Evolutionary conservation across 2,329 filamentous ascomycete species (phyloP), one percentile per base, ranked within the genome.

Genomic region (Ceratocystis variospora): DNA sequence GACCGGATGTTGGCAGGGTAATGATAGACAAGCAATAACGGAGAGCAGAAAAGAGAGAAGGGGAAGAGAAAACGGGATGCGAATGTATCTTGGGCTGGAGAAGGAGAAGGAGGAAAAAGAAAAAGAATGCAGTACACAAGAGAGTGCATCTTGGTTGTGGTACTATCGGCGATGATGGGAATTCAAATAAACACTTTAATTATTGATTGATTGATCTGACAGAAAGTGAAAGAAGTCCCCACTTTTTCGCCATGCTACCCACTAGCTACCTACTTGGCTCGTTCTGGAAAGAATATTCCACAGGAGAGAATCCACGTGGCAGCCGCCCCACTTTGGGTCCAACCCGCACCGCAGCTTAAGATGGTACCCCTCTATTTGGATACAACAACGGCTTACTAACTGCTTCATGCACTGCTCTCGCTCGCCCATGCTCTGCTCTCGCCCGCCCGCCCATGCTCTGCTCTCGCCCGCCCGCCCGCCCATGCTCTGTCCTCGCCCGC

Each of bases 221-320:
- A 33, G 31, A 41, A 41, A 12, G 59, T 62, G 31, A 33, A 62
- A 41, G 31, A n/a, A 28, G 59, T 19, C 41, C 6, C 28, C 61
- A 62, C 59, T 33, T 19, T n/a, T n/a, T 37, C 33, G 12, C 33
- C 59, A 45, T 37, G 12, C 33, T 37, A 19, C 62, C 62, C 45
- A 63, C 62, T 63, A 64, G 53, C 41, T 55, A 6, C 31, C 62
- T 64, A 33, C 37, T 64, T 44, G n/a, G 62, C 33, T 31, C 62
- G 45, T 64, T 65, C 50, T 57, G 48, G 63, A 65, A 65, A 53
- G 63, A 63, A 65, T 22, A 41, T 63, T 33, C 63, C 50, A 7
- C 12, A 46, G 41, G 17, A 59, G 67, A 65, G 46, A 45, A 28
- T 33, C 61, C 50, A 64, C 59, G 65, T 64, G 61, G 61, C 37